Percentiles rank a stretch among this genome's conserved stretches.
Evolutionary conservation across 176 grass and related monocot genomes (phyloP).

Genomic region (Musa beccarii): DNA sequence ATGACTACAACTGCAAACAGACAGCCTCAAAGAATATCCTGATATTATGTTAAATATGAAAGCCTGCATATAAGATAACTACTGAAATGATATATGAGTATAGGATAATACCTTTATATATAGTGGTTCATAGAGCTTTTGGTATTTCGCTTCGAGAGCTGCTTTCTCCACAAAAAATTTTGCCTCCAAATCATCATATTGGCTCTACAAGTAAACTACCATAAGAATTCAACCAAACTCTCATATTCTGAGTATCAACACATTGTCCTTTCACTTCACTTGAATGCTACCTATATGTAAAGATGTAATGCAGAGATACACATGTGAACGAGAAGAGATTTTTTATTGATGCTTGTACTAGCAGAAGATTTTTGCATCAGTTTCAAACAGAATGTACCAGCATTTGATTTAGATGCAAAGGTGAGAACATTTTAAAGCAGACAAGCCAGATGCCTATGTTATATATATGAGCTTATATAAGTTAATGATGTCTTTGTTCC

Average conservation of each 20-base stretch:
- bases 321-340: not conserved
- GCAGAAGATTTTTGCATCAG: not conserved
- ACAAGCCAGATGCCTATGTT: no score
- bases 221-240: not conserved
- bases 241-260: not conserved
- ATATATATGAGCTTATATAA: no score
- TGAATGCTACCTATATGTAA: no score
- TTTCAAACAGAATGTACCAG: not conserved
- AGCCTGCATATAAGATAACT: not conserved
- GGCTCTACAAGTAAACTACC: conserved; percentile 25
- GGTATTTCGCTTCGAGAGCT: conserved; percentile 84
- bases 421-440: no score
- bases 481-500: no score
- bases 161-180: conserved; percentile 90
- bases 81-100: not conserved
- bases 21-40: not conserved
- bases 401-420: no score
- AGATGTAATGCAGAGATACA: not conserved
- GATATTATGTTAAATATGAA: not conserved
- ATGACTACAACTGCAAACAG: not conserved
- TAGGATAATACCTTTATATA: conserved; percentile 55
- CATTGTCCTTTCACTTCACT: no score
- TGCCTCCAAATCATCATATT: conserved; percentile 63
- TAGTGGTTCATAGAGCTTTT: conserved; percentile 85
- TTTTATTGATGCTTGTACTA: not conserved